These are phyloP conservation scores for Mycosphaerella sp. DNA, from an alignment of 2,329 filamentous ascomycete species.

Conservation along the genomic window DNA sequence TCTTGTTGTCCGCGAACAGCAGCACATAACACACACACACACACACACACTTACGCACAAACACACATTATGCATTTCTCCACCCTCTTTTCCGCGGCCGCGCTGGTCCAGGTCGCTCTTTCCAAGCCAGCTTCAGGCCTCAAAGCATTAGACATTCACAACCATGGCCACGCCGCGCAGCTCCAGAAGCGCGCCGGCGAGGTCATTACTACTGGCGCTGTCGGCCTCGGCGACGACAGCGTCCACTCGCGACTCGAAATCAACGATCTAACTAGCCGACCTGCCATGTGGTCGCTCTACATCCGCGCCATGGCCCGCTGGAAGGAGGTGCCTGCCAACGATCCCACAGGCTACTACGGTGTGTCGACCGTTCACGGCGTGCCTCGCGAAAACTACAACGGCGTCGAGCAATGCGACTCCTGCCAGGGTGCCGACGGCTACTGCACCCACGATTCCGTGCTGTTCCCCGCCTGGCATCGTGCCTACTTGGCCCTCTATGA, in stretches of 20 bases:
- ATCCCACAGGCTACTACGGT: conserved; percentile 16
- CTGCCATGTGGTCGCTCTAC: conserved; percentile 20
- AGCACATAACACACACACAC: no score
- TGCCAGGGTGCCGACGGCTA: conserved; percentile 30
- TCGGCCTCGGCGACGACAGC: conserved; percentile 15
- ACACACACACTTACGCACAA: no score
- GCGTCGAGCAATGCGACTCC: conserved; percentile 25
- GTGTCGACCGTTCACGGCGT: conserved; percentile 27
- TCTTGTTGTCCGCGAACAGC: not conserved
- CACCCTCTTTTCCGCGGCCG: conserved; percentile 10
- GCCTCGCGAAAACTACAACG: conserved; percentile 28
- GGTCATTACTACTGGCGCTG: conserved; percentile 20
- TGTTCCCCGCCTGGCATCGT: conserved; percentile 33
- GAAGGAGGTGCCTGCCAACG: conserved; percentile 7
- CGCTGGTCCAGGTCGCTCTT: conserved; percentile 3
- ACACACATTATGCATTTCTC: conserved; percentile 6
- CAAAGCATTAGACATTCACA: not conserved
- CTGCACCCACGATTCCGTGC: conserved; percentile 33
- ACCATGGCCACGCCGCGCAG: conserved; percentile 1
- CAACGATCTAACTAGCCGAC: conserved; percentile 15
- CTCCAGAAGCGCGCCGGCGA: conserved; percentile 11
- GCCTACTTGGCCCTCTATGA: conserved; percentile 32
- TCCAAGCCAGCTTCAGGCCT: conserved; percentile 17
- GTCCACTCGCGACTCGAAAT: conserved; percentile 19
- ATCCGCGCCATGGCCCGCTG: conserved; percentile 18